phyloP scores from a whole-genome alignment of 2,329 filamentous ascomycete species.

The Xylariaceae sp. region DNA sequence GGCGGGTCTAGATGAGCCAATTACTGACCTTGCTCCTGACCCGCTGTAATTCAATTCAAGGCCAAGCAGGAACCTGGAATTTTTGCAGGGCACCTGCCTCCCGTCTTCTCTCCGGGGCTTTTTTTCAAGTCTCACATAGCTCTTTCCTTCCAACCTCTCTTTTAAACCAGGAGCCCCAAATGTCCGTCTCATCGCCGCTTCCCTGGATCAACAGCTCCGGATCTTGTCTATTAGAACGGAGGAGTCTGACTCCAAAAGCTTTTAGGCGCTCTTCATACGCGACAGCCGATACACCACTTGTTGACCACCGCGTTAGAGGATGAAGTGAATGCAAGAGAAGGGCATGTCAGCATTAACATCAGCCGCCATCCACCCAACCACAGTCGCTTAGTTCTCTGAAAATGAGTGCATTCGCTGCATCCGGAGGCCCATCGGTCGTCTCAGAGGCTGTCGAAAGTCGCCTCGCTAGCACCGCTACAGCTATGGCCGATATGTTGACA shows the following conservation, averaged over 20 bases:
- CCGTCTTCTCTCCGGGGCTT: too few species aligned
- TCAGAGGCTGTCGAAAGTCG: conserved; percentile 24
- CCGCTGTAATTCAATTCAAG: background rate
- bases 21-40: too few species aligned
- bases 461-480: conserved; percentile 22
- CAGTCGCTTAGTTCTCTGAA: background rate
- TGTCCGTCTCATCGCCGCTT: conserved; percentile 14
- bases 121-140: too few species aligned
- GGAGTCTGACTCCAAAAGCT: too few species aligned
- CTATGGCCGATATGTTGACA: conserved; percentile 22
- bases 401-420: conserved; percentile 10
- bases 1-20: too few species aligned
- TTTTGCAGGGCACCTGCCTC: too few species aligned
- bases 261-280: background rate
- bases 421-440: conserved; percentile 16
- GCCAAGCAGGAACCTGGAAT: too few species aligned
- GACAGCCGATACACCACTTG: background rate
- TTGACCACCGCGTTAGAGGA: conserved; percentile 18
- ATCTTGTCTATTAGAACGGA: conserved; percentile 6
- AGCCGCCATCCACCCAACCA: background rate
- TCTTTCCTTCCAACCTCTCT: background rate
- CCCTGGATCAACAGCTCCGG: conserved; percentile 12
- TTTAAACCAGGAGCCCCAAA: conserved; percentile 14
- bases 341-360: conserved; percentile 11
- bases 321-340: too few species aligned